phyloP scores from a whole-genome alignment of 352 stramenopile species.

The Discostella stelligera region DNA sequence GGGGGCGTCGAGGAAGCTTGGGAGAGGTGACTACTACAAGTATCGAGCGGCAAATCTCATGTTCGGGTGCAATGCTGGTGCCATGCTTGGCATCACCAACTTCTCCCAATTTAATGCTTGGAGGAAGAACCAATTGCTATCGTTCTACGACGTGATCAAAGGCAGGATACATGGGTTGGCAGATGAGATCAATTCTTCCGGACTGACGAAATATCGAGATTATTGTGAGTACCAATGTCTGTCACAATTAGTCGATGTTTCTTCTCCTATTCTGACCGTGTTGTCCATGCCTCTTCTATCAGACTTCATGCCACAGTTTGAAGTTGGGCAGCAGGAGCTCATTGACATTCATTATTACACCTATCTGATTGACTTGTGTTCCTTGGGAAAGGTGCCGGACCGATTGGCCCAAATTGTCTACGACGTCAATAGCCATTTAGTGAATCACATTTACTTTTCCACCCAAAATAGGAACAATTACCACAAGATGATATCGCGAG shows the following conservation, averaged over 20 bases:
- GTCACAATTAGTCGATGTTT: neutral
- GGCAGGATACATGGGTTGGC: constrained; percentile 36
- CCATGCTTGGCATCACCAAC: constrained; percentile 48
- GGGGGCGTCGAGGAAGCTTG: constrained; percentile 48
- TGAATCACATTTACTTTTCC: constrained; percentile 60
- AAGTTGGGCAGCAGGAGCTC: constrained; percentile 63
- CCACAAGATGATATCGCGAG: constrained; percentile 56
- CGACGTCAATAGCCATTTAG: constrained; percentile 51
- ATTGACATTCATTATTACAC: constrained; percentile 65
- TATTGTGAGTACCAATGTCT: constrained; percentile 51
- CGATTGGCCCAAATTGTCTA: constrained; percentile 48
- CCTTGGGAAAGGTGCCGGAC: constrained; percentile 39
- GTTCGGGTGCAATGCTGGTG: constrained; percentile 63
- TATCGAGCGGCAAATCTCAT: constrained; percentile 60
- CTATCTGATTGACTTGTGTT: constrained; percentile 63
- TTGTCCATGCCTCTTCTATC: neutral
- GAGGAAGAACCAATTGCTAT: constrained; percentile 64
- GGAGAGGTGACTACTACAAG: constrained; percentile 63
- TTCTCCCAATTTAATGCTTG: constrained; percentile 64
- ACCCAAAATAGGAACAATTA: constrained; percentile 62
- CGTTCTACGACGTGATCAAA: constrained; percentile 49
- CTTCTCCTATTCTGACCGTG: neutral
- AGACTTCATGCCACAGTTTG: constrained; percentile 71
- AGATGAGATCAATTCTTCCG: constrained; percentile 26
- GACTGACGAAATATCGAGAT: constrained; percentile 59